Conservation (phyloP, 2,329 filamentous ascomycete species). For the Penicillium sp. region DNA sequence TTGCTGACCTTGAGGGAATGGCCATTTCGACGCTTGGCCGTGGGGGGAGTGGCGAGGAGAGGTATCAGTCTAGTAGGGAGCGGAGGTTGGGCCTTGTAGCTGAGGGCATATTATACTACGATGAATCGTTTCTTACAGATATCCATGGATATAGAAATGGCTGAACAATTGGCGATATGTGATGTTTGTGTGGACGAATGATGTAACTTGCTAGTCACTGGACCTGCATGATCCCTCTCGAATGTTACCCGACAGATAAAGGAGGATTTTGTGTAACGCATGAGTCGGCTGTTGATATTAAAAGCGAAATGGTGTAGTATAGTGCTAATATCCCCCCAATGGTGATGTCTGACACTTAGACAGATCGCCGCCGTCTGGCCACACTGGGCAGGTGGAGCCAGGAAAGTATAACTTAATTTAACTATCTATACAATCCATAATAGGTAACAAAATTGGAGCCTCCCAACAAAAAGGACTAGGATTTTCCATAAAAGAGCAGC, state of each 20-base stretch:
- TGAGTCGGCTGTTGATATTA: neutral
- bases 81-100: conserved; percentile 10
- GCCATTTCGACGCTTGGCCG: conserved; percentile 7
- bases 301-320: neutral
- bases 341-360: neutral
- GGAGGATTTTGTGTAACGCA: neutral
- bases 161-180: neutral
- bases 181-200: neutral
- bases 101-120: conserved; percentile 1
- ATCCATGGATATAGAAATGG: neutral
- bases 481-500: no score
- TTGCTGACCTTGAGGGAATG: conserved; percentile 18
- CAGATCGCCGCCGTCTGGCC: neutral
- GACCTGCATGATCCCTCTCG: neutral
- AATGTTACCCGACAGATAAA: neutral
- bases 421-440: neutral
- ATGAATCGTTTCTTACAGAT: neutral
- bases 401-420: neutral
- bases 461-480: no score
- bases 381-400: neutral
- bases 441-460: neutral
- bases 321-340: neutral
- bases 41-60: conserved; percentile 14
- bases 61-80: conserved; percentile 17
- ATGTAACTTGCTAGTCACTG: neutral